Evolutionary conservation across 2,329 filamentous ascomycete genomes (phyloP).

Genomic region (Mycogone perniciosa): DNA sequence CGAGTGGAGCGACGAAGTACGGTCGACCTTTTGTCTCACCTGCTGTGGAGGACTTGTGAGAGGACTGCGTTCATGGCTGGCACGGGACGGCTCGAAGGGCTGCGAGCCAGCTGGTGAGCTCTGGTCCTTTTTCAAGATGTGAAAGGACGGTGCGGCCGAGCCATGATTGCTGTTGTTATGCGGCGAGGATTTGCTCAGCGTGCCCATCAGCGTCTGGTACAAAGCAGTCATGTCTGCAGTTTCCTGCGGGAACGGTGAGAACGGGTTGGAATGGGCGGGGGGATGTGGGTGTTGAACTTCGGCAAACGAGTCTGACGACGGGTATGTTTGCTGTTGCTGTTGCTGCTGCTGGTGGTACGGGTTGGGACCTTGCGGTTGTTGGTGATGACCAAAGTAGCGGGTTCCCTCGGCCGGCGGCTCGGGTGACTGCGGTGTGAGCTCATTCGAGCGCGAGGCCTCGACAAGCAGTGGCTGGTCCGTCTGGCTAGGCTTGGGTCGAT

Average conservation of each 20-base stretch:
- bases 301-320: conserved; percentile 21
- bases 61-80: conserved; percentile 38
- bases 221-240: conserved; percentile 30
- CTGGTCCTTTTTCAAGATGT: conserved; percentile 47
- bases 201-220: conserved; percentile 34
- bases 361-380: conserved; percentile 18
- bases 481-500: conserved; percentile 65
- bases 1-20: conserved; percentile 27
- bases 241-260: conserved; percentile 30
- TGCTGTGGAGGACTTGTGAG: conserved; percentile 39
- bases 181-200: conserved; percentile 34
- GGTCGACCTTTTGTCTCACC: conserved; percentile 31
- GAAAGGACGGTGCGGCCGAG: conserved; percentile 32
- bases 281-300: conserved; percentile 17
- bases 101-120: conserved; percentile 33
- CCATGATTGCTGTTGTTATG: conserved; percentile 31
- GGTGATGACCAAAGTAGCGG: conserved; percentile 26
- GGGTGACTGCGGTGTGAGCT: conserved; percentile 40
- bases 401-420: conserved; percentile 23
- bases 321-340: conserved; percentile 18
- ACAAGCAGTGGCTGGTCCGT: conserved; percentile 40
- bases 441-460: conserved; percentile 36
- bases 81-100: conserved; percentile 33
- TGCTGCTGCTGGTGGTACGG: conserved; percentile 21
- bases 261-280: conserved; percentile 21